Evolutionary conservation across 2,329 filamentous ascomycete species (phyloP).

Genomic region (Macroventuria anomochaeta): DNA sequence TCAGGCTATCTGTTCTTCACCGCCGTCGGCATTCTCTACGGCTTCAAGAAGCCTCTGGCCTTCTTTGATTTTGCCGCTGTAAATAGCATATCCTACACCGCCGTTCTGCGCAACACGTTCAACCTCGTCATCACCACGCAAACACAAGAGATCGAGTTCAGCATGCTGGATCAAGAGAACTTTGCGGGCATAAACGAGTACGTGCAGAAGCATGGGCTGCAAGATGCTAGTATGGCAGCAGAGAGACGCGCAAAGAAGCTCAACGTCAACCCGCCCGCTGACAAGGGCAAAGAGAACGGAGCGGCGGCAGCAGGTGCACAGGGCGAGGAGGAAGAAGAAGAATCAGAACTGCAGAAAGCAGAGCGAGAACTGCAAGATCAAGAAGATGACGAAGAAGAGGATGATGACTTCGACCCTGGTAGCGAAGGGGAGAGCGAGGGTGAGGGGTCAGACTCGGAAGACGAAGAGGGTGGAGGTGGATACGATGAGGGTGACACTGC

Average conservation of each 20-base stretch:
- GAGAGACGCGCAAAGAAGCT: slow-evolving; percentile 65
- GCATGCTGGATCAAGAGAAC: slow-evolving; percentile 70
- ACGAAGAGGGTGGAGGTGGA: slow-evolving; percentile 42
- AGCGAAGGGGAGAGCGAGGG: slow-evolving; percentile 52
- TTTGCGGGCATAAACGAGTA: slow-evolving; percentile 68
- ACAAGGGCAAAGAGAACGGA: slow-evolving; percentile 35
- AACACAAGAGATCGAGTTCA: slow-evolving; percentile 66
- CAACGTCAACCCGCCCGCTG: slow-evolving; percentile 56
- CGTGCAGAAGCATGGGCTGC: slow-evolving; percentile 65
- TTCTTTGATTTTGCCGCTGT: slow-evolving; percentile 68
- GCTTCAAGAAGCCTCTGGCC: slow-evolving; percentile 69
- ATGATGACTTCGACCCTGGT: slow-evolving; percentile 52
- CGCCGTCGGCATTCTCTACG: slow-evolving; percentile 66
- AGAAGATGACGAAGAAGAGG: slow-evolving; percentile 51
- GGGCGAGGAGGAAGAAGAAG: slow-evolving; percentile 45
- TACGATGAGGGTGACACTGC: slow-evolving; percentile 40
- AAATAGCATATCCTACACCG: slow-evolving; percentile 67
- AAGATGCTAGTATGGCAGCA: slow-evolving; percentile 69
- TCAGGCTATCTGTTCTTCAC: slow-evolving; percentile 69
- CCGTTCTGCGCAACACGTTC: slow-evolving; percentile 69
- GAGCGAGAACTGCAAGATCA: slow-evolving; percentile 46
- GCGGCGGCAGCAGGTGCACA: slow-evolving; percentile 18
- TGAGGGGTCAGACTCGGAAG: slow-evolving; percentile 45
- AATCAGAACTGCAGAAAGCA: slow-evolving; percentile 50
- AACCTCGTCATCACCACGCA: slow-evolving; percentile 65